phyloP scores from a whole-genome alignment of 805 yeast species.

The Metschnikowia bowlesiae region DNA sequence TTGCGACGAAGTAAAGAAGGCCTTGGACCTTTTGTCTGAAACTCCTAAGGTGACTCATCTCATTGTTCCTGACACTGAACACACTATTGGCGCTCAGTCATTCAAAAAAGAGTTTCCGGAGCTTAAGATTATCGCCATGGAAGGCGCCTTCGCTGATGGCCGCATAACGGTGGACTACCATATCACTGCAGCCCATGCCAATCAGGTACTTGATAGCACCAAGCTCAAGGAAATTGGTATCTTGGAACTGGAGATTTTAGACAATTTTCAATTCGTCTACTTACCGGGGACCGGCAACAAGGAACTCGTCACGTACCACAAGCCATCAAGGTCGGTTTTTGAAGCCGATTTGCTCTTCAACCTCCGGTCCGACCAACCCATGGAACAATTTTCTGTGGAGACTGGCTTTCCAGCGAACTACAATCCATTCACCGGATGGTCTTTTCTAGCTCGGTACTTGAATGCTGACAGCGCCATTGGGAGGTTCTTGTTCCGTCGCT shows the following conservation, averaged over 20 bases:
- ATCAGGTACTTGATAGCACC: slow-evolving; percentile 25
- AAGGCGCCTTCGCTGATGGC: slow-evolving; percentile 28
- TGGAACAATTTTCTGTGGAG: slow-evolving; percentile 41
- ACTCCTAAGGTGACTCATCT: slow-evolving; percentile 42
- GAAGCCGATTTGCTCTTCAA: slow-evolving; percentile 63
- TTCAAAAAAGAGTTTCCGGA: slow-evolving; percentile 49
- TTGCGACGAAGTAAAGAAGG: slow-evolving; percentile 40
- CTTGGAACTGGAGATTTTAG: slow-evolving; percentile 32
- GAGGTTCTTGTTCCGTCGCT: slow-evolving; percentile 21
- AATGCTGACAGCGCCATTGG: slow-evolving; percentile 41
- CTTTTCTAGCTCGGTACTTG: slow-evolving; percentile 35
- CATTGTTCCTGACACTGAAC: slow-evolving; percentile 61
- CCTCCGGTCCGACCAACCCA: slow-evolving; percentile 37
- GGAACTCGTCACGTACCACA: slow-evolving; percentile 52
- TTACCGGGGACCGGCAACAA: slow-evolving; percentile 55
- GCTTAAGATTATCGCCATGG: slow-evolving; percentile 52
- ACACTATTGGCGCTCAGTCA: slow-evolving; percentile 56
- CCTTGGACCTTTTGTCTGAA: slow-evolving; percentile 31
- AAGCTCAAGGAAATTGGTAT: slow-evolving; percentile 30
- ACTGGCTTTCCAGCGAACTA: slow-evolving; percentile 42
- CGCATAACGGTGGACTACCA: slow-evolving; percentile 38
- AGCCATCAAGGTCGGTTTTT: slow-evolving; percentile 43
- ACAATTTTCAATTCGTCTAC: slow-evolving; percentile 51
- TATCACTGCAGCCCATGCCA: slow-evolving; percentile 32
- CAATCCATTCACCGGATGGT: slow-evolving; percentile 44